A percentile compares a stretch with the other conserved stretches of the same genome.
Evolutionary conservation across 2,329 filamentous ascomycete genomes (phyloP).

Genomic region (Clonostachys byssicola): DNA sequence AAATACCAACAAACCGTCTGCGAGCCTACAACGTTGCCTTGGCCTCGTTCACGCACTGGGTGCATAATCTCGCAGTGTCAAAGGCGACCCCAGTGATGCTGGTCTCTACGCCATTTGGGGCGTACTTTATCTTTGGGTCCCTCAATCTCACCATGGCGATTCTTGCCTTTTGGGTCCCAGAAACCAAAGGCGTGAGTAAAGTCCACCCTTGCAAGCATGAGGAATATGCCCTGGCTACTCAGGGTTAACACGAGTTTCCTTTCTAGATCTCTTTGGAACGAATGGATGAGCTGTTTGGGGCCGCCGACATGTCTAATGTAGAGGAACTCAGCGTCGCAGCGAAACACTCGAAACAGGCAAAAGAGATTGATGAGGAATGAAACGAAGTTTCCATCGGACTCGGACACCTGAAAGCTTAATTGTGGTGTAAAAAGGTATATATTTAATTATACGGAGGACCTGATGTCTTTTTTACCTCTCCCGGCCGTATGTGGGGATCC

Average conservation of each 20-base stretch:
- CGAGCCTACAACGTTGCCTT: slow-evolving; percentile 56
- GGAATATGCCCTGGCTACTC: neutral
- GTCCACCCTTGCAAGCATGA: neutral
- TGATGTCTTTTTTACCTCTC: too few relatives aligned
- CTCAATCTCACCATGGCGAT: slow-evolving; percentile 55
- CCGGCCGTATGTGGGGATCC: too few relatives aligned
- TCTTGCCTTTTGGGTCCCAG: slow-evolving; percentile 39
- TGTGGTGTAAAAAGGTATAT: too few relatives aligned
- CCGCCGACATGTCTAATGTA: slow-evolving; percentile 7
- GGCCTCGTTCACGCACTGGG: slow-evolving; percentile 58
- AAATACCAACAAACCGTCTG: slow-evolving; percentile 57
- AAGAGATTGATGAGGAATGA: too few relatives aligned
- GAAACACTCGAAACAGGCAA: slow-evolving; percentile 1
- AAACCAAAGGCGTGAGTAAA: slow-evolving; percentile 49
- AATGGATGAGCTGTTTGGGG: slow-evolving; percentile 23
- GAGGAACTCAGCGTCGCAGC: slow-evolving; percentile 5
- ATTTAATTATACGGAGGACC: too few relatives aligned
- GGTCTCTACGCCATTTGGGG: slow-evolving; percentile 30
- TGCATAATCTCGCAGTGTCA: slow-evolving; percentile 62
- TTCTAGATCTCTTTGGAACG: slow-evolving; percentile 11
- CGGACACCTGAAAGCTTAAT: too few relatives aligned
- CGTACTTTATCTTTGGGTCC: slow-evolving; percentile 54
- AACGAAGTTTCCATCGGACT: too few relatives aligned
- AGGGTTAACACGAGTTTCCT: neutral
- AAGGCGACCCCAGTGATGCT: slow-evolving; percentile 59